Base-by-base conservation (phyloP, 768 basidiomycete genomes). In the Termitomyces eurrhizus region DNA sequence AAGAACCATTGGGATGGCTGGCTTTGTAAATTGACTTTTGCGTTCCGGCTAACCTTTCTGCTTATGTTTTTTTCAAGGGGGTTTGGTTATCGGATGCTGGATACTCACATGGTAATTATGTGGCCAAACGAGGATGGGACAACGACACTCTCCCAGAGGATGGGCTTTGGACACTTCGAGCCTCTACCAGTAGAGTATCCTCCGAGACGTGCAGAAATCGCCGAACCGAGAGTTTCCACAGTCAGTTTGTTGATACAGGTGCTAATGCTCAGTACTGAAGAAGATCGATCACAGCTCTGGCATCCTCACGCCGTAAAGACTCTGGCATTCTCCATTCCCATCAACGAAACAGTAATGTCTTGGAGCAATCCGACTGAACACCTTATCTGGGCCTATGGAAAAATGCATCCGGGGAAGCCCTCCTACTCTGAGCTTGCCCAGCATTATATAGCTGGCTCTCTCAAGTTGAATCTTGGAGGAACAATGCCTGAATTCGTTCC, bases 131-230 rank as follows among this genome's bases (percentile, higher is more conserved):
- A 74, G 3, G 83, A 89, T 65, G 82, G 82, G 2, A 75, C 79
- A 6, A 75, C 78, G 48, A 83, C 85, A 1, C 67, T 89, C 54
- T 86, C 85, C 11, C 88, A 89, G 60, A 76, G 88, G 5, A 74
- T 77, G 65, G 80, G 81, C 0, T 66, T 68, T 13, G 79, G 75
- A 2, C 79, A 84, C 54, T 65, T 69, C 29, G 78, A 82, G 67
- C 87, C 88, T 5, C 67, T 68, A 2, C 72, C 78, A 49, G 76
- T 75, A 18, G 58, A 70, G 8, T 66, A 73, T 45, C 85, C 85
- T 12, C 77, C 78, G 12, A 75, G 85, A 57, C 59, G 74, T 49
- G 85, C 85, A 32, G 74, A 65, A 7, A 46, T 76, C 39, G 69
- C 74, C n/a, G 63, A 73, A 52, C 71, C 76, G 54, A 74, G 70